phyloP scores from a whole-genome alignment of 805 yeast genomes.

The Starmerella floricola region DNA sequence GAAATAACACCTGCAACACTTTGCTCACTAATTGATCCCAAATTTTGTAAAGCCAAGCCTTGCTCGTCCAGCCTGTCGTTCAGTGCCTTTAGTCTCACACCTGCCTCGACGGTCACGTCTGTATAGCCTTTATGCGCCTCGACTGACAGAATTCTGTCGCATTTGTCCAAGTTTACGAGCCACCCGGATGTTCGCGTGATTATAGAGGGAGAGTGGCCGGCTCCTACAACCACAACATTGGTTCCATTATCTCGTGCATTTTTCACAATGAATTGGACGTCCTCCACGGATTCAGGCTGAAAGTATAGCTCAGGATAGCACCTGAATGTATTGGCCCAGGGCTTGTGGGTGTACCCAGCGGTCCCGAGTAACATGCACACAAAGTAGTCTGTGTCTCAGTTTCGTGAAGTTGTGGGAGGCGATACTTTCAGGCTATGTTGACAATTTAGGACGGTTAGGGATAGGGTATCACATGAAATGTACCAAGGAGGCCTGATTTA shows the following conservation, averaged over 20 bases:
- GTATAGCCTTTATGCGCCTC: conserved; percentile 50
- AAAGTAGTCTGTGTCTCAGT: background rate
- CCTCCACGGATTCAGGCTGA: conserved; percentile 63
- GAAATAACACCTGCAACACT: conserved; percentile 91
- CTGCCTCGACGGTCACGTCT: conserved; percentile 92
- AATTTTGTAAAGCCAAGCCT: conserved; percentile 72
- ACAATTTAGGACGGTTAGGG: too few species aligned
- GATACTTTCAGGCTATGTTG: background rate
- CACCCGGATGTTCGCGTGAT: conserved; percentile 80
- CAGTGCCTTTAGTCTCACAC: conserved; percentile 63
- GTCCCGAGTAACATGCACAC: conserved; percentile 9
- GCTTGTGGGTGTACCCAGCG: conserved; percentile 34
- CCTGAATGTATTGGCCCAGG: conserved; percentile 87
- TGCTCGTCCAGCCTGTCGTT: conserved; percentile 50
- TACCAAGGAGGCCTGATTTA: background rate
- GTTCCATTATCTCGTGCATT: conserved; percentile 48
- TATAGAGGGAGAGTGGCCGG: conserved; percentile 92
- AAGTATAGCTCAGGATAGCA: conserved; percentile 67
- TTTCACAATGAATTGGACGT: conserved; percentile 53
- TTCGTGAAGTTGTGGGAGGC: background rate
- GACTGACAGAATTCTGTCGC: conserved; percentile 43
- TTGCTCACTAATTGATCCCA: conserved; percentile 90
- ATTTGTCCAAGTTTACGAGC: conserved; percentile 74
- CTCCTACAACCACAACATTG: conserved; percentile 74
- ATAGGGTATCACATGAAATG: too few species aligned